phyloP scores from a whole-genome alignment of 2,329 filamentous ascomycete species.

The Cryphonectria nitschkei region DNA sequence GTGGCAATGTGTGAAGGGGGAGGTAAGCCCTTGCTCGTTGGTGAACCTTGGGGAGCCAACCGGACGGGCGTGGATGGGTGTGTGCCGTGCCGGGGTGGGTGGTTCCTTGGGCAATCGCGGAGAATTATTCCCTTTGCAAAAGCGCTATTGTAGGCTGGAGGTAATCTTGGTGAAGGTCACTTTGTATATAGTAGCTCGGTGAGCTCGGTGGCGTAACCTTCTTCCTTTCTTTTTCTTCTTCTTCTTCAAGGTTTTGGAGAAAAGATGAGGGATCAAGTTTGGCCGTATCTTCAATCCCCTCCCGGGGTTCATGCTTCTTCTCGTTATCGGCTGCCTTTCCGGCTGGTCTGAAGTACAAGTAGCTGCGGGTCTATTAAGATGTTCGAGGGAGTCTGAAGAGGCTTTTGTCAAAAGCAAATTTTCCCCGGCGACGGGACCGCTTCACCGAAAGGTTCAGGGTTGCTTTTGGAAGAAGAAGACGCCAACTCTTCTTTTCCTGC shows the following conservation, averaged over 20 bases:
- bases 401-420: not conserved
- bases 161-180: not conserved
- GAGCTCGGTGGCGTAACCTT: not conserved
- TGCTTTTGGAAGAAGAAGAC: not conserved
- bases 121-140: not conserved
- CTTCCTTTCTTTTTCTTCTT: not conserved
- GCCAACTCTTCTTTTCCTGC: not conserved
- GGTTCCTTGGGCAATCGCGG: not conserved
- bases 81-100: constrained; percentile 1
- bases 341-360: not conserved
- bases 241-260: not conserved
- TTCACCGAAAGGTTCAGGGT: not conserved
- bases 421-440: not conserved
- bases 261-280: not conserved
- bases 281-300: not conserved
- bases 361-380: not conserved
- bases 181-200: constrained; percentile 1
- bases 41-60: constrained; percentile 6
- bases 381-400: not conserved
- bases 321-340: not conserved
- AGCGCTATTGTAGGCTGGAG: not conserved
- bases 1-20: constrained; percentile 2
- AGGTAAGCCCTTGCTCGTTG: constrained; percentile 17
- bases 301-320: not conserved
- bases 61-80: constrained; percentile 16